Conservation (phyloP, 306 rosid genomes). For the Citrullus amarus region DNA sequence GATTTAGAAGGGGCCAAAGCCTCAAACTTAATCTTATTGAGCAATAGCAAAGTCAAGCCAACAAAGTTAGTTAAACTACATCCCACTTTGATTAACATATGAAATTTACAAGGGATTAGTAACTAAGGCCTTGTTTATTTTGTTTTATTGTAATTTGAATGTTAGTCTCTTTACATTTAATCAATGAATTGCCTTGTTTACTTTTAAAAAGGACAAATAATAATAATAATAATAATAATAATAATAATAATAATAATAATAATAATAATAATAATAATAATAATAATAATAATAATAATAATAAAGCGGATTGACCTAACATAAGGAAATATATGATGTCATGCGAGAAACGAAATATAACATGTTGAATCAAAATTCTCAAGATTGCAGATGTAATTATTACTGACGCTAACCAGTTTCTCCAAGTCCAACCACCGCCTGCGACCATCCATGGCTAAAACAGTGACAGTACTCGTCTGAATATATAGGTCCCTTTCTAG, state of each 20-base stretch:
- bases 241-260: too few species aligned
- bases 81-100: neutral
- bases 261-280: too few species aligned
- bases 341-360: neutral
- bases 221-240: too few species aligned
- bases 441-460: conserved; percentile 99
- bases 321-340: neutral
- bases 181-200: too few species aligned
- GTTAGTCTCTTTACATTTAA: too few species aligned
- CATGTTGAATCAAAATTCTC: conserved; percentile 1
- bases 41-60: neutral
- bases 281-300: too few species aligned
- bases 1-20: neutral
- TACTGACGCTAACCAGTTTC: conserved; percentile 53
- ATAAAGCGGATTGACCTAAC: neutral
- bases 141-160: too few species aligned
- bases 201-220: too few species aligned
- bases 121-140: neutral
- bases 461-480: conserved; percentile 59
- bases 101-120: neutral
- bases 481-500: conserved; percentile 89
- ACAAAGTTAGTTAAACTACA: neutral
- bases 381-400: conserved; percentile 8
- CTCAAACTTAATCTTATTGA: neutral
- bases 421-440: conserved; percentile 93